Base-by-base conservation (phyloP, 2,329 filamentous ascomycete genomes). In the Juglanconis oblonga region DNA sequence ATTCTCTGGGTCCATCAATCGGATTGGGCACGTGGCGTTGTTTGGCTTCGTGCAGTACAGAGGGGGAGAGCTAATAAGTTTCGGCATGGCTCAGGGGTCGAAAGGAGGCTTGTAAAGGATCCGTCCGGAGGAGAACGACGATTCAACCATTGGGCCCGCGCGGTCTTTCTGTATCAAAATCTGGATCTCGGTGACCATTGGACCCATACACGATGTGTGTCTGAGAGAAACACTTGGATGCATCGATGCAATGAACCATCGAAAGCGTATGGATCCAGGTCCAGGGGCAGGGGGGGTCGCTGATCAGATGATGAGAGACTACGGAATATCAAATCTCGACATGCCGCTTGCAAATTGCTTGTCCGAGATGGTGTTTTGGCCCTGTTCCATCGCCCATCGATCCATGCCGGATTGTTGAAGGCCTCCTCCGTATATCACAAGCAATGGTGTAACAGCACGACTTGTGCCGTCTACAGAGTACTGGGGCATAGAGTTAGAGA, bases 11-110 rank as follows among this genome's bases (percentile, higher is more conserved):
- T 52, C 55, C 53, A 55, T 35, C 45, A 49, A 53, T 53, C 49
- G 57, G 52, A 58, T n/a, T 48, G 49, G 44, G 57, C 60, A 62
- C 60, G 60, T 62, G 60, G 60, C 60, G 45, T 31, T 48, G 45
- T 31, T 58, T 55, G 49, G 35, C 33, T 24, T 54, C 50, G 55
- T 61, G 58, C 52, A 57, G 52, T 62, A 57, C 48, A 49, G 45
- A 47, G 54, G 47, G 58, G 55, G 40, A 14, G 29, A 49, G 36
- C 38, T 47, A 61, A 58, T 63, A 58, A 58, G 51, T 61, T 61
- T 63, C 55, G 61, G 55, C 61, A 61, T 63, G 61, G 61, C 61
- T 63, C 61, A 63, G 61, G 61, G 61, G 57, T 62, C 42, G 47
- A 55, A 61, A 38, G 58, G 57, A 52, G 61, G 52, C 54, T 51